phyloP scores from a whole-genome alignment of 139 green algal species.

The Auxenochlorella protothecoides region DNA sequence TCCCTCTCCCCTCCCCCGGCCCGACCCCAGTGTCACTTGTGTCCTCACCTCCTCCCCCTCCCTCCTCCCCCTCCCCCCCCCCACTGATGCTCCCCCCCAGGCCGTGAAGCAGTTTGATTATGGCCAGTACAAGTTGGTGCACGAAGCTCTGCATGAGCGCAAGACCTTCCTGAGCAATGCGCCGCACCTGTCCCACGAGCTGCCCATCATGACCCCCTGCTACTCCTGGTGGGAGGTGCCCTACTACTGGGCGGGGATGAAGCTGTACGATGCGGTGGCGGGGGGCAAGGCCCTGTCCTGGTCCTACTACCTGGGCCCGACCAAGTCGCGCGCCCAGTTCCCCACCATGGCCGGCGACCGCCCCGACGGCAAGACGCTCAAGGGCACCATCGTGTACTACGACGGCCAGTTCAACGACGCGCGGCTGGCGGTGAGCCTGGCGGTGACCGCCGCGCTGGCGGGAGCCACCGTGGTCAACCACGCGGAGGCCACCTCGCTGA shows the following conservation, averaged over 20 bases:
- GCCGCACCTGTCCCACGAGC: conserved; percentile 56
- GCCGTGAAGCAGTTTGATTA: conserved; percentile 77
- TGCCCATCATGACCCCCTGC: conserved; percentile 95
- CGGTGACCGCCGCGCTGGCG: conserved; percentile 71
- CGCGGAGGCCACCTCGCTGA: conserved; percentile 46
- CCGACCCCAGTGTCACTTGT: no score
- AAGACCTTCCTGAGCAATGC: conserved; percentile 71
- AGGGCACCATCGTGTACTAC: conserved; percentile 88
- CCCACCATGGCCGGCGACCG: conserved; percentile 58
- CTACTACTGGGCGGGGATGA: conserved; percentile 91
- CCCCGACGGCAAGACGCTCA: conserved; percentile 46
- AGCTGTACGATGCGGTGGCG: conserved; percentile 89
- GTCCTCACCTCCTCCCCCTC: no score
- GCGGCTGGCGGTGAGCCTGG: conserved; percentile 74
- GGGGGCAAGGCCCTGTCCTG: conserved; percentile 57
- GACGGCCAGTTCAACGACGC: conserved; percentile 97
- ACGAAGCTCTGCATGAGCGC: conserved; percentile 82
- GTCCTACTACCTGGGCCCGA: conserved; percentile 58
- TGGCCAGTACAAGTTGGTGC: conserved; percentile 87
- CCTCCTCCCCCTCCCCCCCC: no score
- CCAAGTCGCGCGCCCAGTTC: conserved; percentile 43
- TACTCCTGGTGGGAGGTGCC: conserved; percentile 97
- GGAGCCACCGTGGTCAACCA: conserved; percentile 85
- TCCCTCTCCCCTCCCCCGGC: no score
- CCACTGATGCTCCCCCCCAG: conserved; percentile 14